Evolutionary conservation across 352 stramenopile species (phyloP), one percentile per base, ranked within the genome.

Genomic region (Elongisporangium anandrum): DNA sequence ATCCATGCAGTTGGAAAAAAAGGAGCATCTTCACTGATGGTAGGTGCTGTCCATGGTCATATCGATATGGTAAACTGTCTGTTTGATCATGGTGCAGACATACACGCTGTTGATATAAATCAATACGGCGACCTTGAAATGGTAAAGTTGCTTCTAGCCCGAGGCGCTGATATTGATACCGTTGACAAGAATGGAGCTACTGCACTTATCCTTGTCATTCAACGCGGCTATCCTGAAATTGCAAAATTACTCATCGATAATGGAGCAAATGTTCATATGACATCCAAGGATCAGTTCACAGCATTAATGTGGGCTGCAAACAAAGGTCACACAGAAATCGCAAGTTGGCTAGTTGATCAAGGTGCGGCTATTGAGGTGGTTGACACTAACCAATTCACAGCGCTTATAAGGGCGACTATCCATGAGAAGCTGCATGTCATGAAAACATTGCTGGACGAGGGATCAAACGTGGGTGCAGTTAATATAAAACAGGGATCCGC

Each of bases 381-480:
- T 8, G 21, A 54, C 50, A n/a, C 17, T n/a, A 54, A 24, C 6
- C 23, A 38, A 13, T 41, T n/a, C 10, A 47, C 51, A 2, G 17
- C 51, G 26, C 51, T 56, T 10, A 47, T 56, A 15, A 15, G 52
- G 16, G 61, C 61, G 16, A 52, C 56, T 16, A 39, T 34, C 24
- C 24, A 34, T 34, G 24, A 34, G 3, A 34, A 34, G 3, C 7
- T 34, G 7, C 3, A 34, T 34, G 24, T 34, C 24, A 34, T 34
- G 24, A 34, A 34, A 3, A 7, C 24, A 34, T 34, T 34, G 24
- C 7, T 34, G 24, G 24, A 3, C 24, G 24, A 34, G 24, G 24
- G 24, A 3, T 34, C 24, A 8, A 34, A 34, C 24, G 50, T 54
- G 50, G 17, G 34, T n/a, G 7, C 34, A 20, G 19, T 24, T 8